phyloP scores from a whole-genome alignment of 768 basidiomycete genomes.

The Suillus americanus region DNA sequence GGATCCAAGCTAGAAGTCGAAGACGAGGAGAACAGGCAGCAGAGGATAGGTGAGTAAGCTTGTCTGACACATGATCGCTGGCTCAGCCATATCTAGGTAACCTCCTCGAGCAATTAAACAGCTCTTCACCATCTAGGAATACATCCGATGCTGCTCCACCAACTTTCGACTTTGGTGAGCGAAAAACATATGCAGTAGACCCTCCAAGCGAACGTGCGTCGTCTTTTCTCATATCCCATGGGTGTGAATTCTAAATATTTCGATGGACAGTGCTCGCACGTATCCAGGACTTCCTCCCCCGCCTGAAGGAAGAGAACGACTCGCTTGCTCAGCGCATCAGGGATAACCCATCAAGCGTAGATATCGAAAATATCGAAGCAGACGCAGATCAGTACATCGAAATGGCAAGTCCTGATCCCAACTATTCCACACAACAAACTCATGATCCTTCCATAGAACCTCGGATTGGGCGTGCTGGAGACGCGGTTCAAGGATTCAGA shows the following conservation, averaged over 20 bases:
- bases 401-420: slow-evolving; percentile 46
- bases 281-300: slow-evolving; percentile 65
- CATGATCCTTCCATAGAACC: slow-evolving; percentile 42
- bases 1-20: slow-evolving; percentile 43
- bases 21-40: slow-evolving; percentile 44
- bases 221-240: not conserved
- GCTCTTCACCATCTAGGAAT: slow-evolving; percentile 16
- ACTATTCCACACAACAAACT: not conserved
- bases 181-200: slow-evolving; percentile 34
- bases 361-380: slow-evolving; percentile 63
- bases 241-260: not conserved
- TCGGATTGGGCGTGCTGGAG: slow-evolving; percentile 65
- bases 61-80: slow-evolving; percentile 5
- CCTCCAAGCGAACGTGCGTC: slow-evolving; percentile 53
- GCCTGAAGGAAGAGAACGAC: slow-evolving; percentile 64
- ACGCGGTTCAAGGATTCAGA: slow-evolving; percentile 18
- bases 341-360: slow-evolving; percentile 55
- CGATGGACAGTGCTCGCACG: slow-evolving; percentile 58
- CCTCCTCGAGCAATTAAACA: slow-evolving; percentile 41
- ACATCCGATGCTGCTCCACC: slow-evolving; percentile 6
- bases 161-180: slow-evolving; percentile 39
- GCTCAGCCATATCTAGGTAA: slow-evolving; percentile 29
- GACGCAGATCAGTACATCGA: slow-evolving; percentile 57
- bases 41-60: slow-evolving; percentile 39
- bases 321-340: slow-evolving; percentile 45